Base-by-base conservation (phyloP, 495 filamentous ascomycete species). In the Penicillium paxilli region DNA sequence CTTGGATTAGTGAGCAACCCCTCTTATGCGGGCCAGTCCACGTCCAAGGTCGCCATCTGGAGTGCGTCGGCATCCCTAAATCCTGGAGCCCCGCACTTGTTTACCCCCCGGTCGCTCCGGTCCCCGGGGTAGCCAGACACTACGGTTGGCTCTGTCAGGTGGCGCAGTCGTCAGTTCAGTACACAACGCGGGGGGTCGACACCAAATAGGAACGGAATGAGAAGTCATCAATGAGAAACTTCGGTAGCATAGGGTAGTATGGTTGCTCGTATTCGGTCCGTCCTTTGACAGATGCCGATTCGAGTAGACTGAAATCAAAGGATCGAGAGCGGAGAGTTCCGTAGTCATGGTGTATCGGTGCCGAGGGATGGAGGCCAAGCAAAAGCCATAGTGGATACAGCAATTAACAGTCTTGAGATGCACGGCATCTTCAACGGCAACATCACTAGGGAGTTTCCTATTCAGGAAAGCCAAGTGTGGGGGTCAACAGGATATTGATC, bases 81-180 rank as follows among this genome's bases (percentile, higher is more conserved):
- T 38, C 37, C 48, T 51, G 58, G 53, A 57, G 44, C 46, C 46
- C 58, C 58, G 58, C 58, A 61, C 50, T 56, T 47, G 41, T 32
- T 19, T 22, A 12, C 20, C 16, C 38, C 52, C 52, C 46, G 44
- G 21, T 41, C 32, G 21, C 23, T 40, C 48, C 51, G 41, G 38
- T 57, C 40, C 41, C 54, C 49, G 23, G 19, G 40, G 40, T 21
- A 22, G 40, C 19, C 20, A 23, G 23, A 38, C 35, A 16, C 16
- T n/a, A n/a, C n/a, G n/a, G n/a, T 38, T 38, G 35, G 35, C 35
- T 38, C 35, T 25, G 21, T 24, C 14, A n/a, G n/a, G n/a, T 12
- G 19, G 38, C 25, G 37, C 24, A 28, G 35, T 19, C 35, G 4
- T 38, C 6, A 16, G 11, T 38, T 7, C 35, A 19, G 11, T 38